Base-by-base conservation (phyloP, 305 asterid species). In the Striga hermonthica region DNA sequence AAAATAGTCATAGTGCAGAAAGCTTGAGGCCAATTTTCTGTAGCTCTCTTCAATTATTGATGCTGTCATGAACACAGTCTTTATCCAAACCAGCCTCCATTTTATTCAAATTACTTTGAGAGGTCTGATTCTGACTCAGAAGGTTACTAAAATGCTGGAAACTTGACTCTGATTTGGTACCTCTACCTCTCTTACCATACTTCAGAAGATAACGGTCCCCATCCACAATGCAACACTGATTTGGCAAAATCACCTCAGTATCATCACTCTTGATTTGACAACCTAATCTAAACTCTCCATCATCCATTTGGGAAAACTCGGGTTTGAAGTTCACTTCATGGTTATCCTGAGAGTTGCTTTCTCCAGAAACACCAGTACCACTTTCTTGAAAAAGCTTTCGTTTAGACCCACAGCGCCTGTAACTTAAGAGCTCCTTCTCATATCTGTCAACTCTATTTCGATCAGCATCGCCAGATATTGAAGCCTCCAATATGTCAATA, bases 41-140 rank as follows among this genome's bases (percentile, higher is more conserved):
- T 52, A 28, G 53, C 74, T 77, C 85, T 82, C 77, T 74, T 80
- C 55, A 49, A 73, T 74, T 86, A 86, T 73, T 86, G 65, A 40
- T 63, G 74, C 66, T 40, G 83, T 12, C 80, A 22, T 22, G 85
- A 50, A 72, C 78, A 44, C 64, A 62, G 62, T 69, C 74, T 36
- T 67, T 40, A 16, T 14, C 13, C 4, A 15, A 38, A 3, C 58
- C 69, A 57, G 60, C 52, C 31, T 28, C 65, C 3, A 56, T 62
- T 66, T 73, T 50, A 60, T 57, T 48, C 37, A 69, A 72, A 63
- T 12, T 64, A 60, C 74, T 58, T 70, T 58, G 67, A 22, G 53
- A 41, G 9, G 22, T 66, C 60, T 64, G 66, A 65, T 61, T 74
- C 65, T 74, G 74, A 72, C 63, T 66, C 62, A 34, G 59, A 43